Evolutionary conservation across 2,329 filamentous ascomycete genomes (phyloP).

Genomic region (Scedosporium apiospermum): DNA sequence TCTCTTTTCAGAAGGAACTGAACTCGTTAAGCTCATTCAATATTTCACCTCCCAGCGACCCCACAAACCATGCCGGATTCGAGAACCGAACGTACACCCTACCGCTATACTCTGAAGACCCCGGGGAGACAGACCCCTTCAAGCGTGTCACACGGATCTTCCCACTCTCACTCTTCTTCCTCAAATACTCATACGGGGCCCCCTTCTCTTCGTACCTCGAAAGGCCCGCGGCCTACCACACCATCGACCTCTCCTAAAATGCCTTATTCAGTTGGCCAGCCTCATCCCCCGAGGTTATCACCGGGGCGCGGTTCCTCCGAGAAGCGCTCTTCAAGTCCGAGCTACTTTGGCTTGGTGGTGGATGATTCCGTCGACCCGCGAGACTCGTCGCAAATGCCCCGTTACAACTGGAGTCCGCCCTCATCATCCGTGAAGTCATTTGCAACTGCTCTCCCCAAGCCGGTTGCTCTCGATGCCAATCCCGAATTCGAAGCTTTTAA

Average conservation of each 20-base stretch:
- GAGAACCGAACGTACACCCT: background rate
- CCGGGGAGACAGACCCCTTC: conserved; percentile 24
- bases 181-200: conserved; percentile 21
- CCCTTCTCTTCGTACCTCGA: conserved; percentile 22
- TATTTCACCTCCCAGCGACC: background rate
- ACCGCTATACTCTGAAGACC: conserved; percentile 39
- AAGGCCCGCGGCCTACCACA: conserved; percentile 26
- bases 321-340: conserved; percentile 51
- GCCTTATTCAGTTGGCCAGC: conserved; percentile 45
- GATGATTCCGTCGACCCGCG: conserved; percentile 50
- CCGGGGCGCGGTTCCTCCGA: background rate
- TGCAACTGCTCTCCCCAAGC: conserved; percentile 56
- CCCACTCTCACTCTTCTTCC: conserved; percentile 15
- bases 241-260: conserved; percentile 42
- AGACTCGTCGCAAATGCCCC: conserved; percentile 53
- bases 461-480: conserved; percentile 64
- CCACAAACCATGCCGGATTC: background rate
- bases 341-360: conserved; percentile 75
- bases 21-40: background rate
- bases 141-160: conserved; percentile 17
- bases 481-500: conserved; percentile 75
- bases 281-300: conserved; percentile 31
- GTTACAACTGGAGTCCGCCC: conserved; percentile 66
- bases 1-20: background rate
- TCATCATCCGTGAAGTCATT: conserved; percentile 64